Evolutionary conservation across 441 rosid species (phyloP).

Genomic region (Adansonia grandidieri): DNA sequence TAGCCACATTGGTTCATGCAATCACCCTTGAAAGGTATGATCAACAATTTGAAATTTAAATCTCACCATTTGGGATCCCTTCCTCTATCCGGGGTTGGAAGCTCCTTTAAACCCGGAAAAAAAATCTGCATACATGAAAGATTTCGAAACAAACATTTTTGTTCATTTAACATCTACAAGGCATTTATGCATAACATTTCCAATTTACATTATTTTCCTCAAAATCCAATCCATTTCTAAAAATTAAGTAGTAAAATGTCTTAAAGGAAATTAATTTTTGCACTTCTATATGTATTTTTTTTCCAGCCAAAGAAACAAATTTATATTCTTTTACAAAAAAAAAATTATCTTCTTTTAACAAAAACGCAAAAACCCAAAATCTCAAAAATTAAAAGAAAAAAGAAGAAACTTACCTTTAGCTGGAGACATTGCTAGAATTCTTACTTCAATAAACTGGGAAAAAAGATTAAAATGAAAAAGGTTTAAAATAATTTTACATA

Average conservation of each 20-base stretch:
- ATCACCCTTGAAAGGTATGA: neutral
- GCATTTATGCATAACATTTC: neutral
- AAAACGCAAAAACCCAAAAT: neutral
- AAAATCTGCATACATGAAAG: no score
- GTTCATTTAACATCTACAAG: neutral
- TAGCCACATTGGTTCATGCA: neutral
- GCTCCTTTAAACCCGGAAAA: no score
- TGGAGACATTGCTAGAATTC: slow-evolving; percentile 16
- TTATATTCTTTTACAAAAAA: neutral
- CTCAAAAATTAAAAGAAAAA: neutral
- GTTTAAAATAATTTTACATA: neutral
- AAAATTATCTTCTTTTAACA: neutral
- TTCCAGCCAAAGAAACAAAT: neutral
- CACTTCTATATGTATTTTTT: neutral
- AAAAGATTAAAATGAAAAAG: neutral
- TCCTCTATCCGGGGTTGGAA: no score
- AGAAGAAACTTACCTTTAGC: neutral
- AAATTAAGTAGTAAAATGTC: neutral
- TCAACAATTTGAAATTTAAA: neutral
- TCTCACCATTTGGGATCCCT: neutral
- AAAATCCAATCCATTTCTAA: neutral
- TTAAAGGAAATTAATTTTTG: neutral
- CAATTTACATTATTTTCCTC: neutral
- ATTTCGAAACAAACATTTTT: neutral
- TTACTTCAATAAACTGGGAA: slow-evolving; percentile 11